Conservation (phyloP, 202 grass and related monocot genomes). For the Hordeum pubiflorum region DNA sequence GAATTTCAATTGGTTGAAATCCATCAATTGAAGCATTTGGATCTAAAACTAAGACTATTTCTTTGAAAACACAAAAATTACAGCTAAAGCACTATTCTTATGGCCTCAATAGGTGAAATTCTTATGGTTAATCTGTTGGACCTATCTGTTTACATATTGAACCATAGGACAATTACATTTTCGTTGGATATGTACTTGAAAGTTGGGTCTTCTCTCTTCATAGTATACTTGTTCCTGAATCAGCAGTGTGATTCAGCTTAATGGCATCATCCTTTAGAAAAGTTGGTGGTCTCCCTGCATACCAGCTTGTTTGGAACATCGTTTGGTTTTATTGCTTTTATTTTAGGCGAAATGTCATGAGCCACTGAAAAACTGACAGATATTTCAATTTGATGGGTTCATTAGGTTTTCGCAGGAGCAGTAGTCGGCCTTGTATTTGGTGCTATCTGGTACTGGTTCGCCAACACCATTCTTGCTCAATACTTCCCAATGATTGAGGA, state of each 20-base stretch:
- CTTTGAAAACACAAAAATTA: background rate
- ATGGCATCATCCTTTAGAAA: background rate
- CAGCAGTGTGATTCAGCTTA: background rate
- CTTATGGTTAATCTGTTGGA: background rate
- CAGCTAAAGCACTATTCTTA: background rate
- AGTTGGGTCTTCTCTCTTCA: background rate
- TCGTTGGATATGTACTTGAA: background rate
- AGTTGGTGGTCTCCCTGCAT: background rate
- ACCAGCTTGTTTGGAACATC: constrained; percentile 5
- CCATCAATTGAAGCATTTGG: background rate
- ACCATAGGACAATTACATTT: background rate
- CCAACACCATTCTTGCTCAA: constrained; percentile 61
- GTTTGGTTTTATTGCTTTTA: background rate
- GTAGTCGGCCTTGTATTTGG: constrained; percentile 67
- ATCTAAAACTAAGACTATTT: background rate
- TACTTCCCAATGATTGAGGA: constrained; percentile 93
- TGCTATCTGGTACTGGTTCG: constrained; percentile 78
- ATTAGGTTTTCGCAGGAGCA: constrained; percentile 73
- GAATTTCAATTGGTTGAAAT: background rate
- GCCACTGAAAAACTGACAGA: background rate
- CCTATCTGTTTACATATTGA: background rate
- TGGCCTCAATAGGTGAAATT: background rate
- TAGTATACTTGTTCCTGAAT: background rate
- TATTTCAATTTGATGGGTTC: constrained; percentile 18
- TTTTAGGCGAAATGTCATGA: background rate